Evolutionary conservation across 2,329 filamentous ascomycete species (phyloP).

Genomic region (Spiromastix sp.): DNA sequence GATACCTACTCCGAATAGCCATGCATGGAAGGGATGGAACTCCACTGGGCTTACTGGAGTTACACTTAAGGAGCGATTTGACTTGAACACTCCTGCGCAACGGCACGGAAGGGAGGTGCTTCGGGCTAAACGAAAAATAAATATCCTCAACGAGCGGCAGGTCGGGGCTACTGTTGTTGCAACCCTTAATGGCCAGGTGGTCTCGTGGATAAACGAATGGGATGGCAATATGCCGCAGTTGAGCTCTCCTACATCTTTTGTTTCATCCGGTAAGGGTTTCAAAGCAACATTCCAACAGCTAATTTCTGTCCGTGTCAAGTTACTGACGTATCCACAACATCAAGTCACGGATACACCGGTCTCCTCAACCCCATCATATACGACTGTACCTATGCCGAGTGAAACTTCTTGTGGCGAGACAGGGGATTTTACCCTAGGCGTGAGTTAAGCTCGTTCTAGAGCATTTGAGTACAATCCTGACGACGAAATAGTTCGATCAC

Average conservation of each 20-base stretch:
- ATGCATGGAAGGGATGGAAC: no score
- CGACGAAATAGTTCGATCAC: constrained; percentile 17
- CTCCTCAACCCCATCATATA: neutral
- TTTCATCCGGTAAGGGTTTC: no score
- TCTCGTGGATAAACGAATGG: constrained; percentile 6
- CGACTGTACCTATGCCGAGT: no score
- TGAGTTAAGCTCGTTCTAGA: constrained; percentile 4
- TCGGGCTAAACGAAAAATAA: neutral
- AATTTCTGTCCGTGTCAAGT: no score
- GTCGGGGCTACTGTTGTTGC: constrained; percentile 5
- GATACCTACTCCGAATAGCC: no score
- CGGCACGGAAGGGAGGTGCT: neutral
- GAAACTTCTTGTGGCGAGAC: constrained; percentile 9
- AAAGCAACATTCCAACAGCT: no score
- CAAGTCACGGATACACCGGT: constrained; percentile 1
- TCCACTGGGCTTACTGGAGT: neutral
- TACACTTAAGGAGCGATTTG: neutral
- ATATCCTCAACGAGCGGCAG: constrained; percentile 1
- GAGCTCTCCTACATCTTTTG: no score
- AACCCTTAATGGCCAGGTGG: constrained; percentile 5
- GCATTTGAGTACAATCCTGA: neutral
- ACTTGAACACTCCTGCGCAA: neutral
- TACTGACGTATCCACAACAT: no score
- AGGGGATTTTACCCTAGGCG: constrained; percentile 12
- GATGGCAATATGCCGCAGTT: constrained; percentile 1